Conservation (phyloP, 148 eudicot genomes). For the Rhododendron ovatum region DNA sequence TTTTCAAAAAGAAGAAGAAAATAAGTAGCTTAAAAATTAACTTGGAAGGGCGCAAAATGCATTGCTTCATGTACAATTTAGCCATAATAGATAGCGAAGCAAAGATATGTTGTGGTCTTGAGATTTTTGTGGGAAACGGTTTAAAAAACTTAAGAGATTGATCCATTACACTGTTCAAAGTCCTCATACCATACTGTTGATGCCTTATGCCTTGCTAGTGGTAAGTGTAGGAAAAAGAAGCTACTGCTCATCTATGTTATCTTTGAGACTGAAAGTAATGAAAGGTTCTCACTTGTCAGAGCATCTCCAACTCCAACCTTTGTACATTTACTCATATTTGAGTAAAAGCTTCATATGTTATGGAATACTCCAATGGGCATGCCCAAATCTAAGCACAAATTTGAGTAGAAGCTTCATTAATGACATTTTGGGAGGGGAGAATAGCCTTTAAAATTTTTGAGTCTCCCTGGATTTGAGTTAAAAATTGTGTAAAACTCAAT, state of each 20-base stretch:
- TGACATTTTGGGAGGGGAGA: too few relatives aligned
- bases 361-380: too few relatives aligned
- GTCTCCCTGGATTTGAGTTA: too few relatives aligned
- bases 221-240: not conserved
- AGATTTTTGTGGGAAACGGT: not conserved
- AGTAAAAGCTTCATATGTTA: too few relatives aligned
- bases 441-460: too few relatives aligned
- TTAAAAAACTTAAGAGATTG: not conserved
- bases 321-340: too few relatives aligned
- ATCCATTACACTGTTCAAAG: not conserved
- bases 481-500: too few relatives aligned
- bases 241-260: not conserved
- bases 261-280: not conserved
- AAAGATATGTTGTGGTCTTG: not conserved
- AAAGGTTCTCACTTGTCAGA: not conserved
- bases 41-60: not conserved
- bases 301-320: too few relatives aligned
- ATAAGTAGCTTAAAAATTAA: not conserved
- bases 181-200: not conserved
- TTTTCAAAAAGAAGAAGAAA: too few relatives aligned
- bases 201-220: not conserved
- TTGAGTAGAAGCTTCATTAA: too few relatives aligned
- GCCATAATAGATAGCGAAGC: not conserved
- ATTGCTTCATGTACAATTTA: not conserved
- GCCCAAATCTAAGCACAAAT: too few relatives aligned